Base-by-base conservation (phyloP, 2,329 filamentous ascomycete genomes). In the Curvularia verruculosa region DNA sequence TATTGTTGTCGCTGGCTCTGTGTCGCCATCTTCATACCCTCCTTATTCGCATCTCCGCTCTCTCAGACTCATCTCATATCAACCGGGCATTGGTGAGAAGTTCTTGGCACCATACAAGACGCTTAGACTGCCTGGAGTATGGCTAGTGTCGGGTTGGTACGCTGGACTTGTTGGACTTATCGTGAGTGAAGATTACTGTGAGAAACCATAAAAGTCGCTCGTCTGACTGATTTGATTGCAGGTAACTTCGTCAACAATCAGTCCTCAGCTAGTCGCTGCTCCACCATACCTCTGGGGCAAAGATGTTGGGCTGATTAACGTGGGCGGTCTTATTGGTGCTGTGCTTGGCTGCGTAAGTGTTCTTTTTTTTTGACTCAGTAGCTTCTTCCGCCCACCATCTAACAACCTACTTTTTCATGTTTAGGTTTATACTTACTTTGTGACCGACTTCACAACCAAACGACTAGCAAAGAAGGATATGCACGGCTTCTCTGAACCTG, bases 231-330 rank as follows among this genome's bases (percentile, higher is more conserved):
- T 15, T 1, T 18, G 2, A 26, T 2, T 31, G 7, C 5, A 49
- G 46, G 23, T 49, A 1, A 74, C 75, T 1, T 72, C 76, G 40
- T 72, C 73, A 41, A 74, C 69, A 2, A 67, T 80, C n/a, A 73
- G 67, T 3, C 72, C 77, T 0, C 72, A 76, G 48, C 49, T 79
- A 1, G 67, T 80, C 2, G 66, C 74, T 5, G 61, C 58, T 7
- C 78, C 77, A 12, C 78, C 78, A 0, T 80, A 79, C 51, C 69
- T 78, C 1, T 80, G 77, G 78, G 77, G 76, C 19, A 62, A 70
- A 6, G 64, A 77, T 26, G 74, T 72, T 13, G 78, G 78, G 0
- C 60, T 79, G 8, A 67, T 79, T 56, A 78, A 76, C 48, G 48
- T 77, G 3, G 77, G 77, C 10, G 75, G 75, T 41, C 41, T 79